Percentiles rank a stretch among this genome's conserved stretches.
These are phyloP conservation scores for Yarrowia sp. DNA, from an alignment of 805 yeast species.

Conservation along the genomic window DNA sequence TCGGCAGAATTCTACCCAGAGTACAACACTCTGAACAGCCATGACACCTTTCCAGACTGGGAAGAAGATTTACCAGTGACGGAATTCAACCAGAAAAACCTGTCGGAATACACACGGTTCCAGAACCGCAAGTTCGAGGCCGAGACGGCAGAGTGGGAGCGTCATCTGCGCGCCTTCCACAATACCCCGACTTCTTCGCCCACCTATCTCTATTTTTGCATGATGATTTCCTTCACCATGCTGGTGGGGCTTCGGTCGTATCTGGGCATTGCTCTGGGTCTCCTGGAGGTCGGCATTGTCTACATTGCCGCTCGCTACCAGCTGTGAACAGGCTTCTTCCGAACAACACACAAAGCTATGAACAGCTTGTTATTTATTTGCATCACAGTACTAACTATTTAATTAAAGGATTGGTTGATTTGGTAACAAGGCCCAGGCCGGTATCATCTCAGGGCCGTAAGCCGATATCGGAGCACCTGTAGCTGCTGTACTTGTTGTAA, in stretches of 20 bases:
- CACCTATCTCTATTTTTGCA: constrained; percentile 31
- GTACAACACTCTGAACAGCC: constrained; percentile 9
- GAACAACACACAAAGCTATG: neutral
- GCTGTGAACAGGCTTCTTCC: neutral
- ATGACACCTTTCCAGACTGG: constrained; percentile 30
- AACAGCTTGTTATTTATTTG: constrained; percentile 30
- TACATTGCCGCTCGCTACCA: constrained; percentile 32
- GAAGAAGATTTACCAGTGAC: constrained; percentile 30
- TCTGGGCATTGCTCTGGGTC: constrained; percentile 34
- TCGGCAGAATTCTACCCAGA: constrained; percentile 37
- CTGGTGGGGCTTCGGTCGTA: constrained; percentile 34
- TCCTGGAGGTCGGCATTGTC: constrained; percentile 32
- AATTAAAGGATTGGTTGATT: constrained; percentile 21
- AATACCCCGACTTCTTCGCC: constrained; percentile 33
- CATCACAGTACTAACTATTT: constrained; percentile 31
- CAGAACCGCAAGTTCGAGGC: constrained; percentile 37
- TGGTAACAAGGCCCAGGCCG: too few species aligned
- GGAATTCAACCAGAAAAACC: constrained; percentile 37
- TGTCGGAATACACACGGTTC: constrained; percentile 37
- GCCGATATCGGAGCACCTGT: too few species aligned
- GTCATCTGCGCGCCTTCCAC: constrained; percentile 30
- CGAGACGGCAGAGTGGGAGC: constrained; percentile 33
- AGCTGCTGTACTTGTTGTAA: too few species aligned
- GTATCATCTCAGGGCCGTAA: too few species aligned
- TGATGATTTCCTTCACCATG: constrained; percentile 38